phyloP scores from a whole-genome alignment of 495 filamentous ascomycete species.

The Aspergillus coremiiformis region DNA sequence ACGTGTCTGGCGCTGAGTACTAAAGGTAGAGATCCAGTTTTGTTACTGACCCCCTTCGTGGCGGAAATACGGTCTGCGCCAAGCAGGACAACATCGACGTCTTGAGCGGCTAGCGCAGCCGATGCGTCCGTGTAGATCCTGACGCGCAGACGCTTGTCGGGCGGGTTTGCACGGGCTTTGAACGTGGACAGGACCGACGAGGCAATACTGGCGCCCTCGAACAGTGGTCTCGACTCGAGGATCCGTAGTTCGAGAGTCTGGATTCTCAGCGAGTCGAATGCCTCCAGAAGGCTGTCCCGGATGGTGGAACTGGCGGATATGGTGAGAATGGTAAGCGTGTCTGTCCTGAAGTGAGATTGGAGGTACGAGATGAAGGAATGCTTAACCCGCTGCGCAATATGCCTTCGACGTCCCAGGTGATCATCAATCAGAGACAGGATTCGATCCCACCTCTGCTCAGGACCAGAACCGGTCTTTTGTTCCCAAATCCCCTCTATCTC shows the following conservation, averaged over 20 bases:
- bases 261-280: conserved; percentile 19
- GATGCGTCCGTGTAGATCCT: conserved; percentile 56
- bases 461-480: conserved; percentile 14
- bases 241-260: conserved; percentile 46
- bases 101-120: conserved; percentile 41
- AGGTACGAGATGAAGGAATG: conserved; percentile 31
- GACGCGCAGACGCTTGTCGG: conserved; percentile 24
- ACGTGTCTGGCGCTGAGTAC: conserved; percentile 43
- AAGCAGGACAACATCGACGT: conserved; percentile 48
- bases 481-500: conserved; percentile 24
- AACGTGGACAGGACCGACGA: conserved; percentile 35
- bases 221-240: conserved; percentile 59
- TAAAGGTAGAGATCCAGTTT: conserved; percentile 54
- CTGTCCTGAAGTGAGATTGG: conserved; percentile 20
- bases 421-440: conserved; percentile 23
- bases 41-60: conserved; percentile 52
- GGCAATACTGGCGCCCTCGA: conserved; percentile 54
- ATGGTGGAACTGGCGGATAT: conserved; percentile 58
- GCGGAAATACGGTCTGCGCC: conserved; percentile 56
- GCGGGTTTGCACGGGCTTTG: conserved; percentile 11
- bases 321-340: conserved; percentile 47
- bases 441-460: conserved; percentile 21
- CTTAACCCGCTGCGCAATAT: conserved; percentile 22
- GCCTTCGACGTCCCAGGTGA: conserved; percentile 24
- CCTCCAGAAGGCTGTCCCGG: conserved; percentile 31